Evolutionary conservation across 208 protist genomes (phyloP).

Genomic region (Herpetomonas tarakana): DNA sequence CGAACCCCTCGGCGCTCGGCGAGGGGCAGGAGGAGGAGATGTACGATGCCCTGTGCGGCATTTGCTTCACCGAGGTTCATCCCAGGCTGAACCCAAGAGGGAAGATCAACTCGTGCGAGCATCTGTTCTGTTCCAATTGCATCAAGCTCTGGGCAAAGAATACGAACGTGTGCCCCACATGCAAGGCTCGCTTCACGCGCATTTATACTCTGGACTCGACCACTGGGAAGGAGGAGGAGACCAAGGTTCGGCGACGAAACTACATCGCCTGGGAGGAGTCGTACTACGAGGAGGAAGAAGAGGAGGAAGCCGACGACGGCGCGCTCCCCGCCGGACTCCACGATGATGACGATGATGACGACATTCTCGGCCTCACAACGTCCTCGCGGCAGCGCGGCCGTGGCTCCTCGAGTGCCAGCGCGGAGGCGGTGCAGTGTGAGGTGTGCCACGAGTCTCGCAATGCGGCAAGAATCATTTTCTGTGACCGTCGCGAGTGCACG

Average conservation of each 20-base stretch:
- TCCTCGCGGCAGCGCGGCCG: background rate
- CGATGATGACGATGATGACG: constrained; percentile 4
- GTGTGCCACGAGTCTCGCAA: constrained; percentile 61
- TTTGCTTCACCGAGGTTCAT: constrained; percentile 80
- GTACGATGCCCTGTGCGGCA: constrained; percentile 64
- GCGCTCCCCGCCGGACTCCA: background rate
- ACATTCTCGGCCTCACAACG: background rate
- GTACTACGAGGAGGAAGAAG: constrained; percentile 37
- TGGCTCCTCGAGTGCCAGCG: background rate
- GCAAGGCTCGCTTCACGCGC: constrained; percentile 84
- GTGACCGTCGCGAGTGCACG: constrained; percentile 70
- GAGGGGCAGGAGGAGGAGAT: no score
- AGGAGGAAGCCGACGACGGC: constrained; percentile 14
- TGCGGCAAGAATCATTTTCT: constrained; percentile 78
- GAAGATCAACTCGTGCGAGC: constrained; percentile 79
- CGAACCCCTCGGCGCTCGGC: no score
- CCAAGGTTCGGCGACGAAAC: constrained; percentile 79
- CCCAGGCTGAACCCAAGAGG: constrained; percentile 71
- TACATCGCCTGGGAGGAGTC: constrained; percentile 45
- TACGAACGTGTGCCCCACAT: constrained; percentile 84
- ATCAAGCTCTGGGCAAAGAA: constrained; percentile 79
- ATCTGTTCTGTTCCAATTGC: constrained; percentile 82
- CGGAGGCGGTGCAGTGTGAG: constrained; percentile 25
- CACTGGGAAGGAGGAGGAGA: constrained; percentile 39
- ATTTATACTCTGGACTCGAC: constrained; percentile 35